These are phyloP conservation scores for Rosa lucieae DNA, from an alignment of 306 rosid genomes.

Conservation along the genomic window DNA sequence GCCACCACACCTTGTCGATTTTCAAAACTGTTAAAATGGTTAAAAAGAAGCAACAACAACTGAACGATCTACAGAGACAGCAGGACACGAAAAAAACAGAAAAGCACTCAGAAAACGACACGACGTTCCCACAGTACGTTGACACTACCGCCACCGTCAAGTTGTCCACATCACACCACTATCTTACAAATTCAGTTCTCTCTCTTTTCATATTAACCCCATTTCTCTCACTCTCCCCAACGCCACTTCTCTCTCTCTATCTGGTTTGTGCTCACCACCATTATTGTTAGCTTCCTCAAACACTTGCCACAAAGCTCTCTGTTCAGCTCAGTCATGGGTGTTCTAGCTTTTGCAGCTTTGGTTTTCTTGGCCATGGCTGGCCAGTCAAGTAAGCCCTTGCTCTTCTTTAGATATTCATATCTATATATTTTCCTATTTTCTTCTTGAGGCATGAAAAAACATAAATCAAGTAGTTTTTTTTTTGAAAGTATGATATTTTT, in stretches of 20 bases:
- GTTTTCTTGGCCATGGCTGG: conserved; percentile 61
- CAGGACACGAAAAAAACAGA: not conserved
- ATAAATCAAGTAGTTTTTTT: not conserved
- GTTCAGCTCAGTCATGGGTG: conserved; percentile 44
- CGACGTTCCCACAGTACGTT: not conserved
- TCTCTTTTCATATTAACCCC: not conserved
- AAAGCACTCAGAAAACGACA: not conserved
- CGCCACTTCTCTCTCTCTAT: conserved; percentile 2
- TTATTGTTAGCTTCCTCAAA: conserved; percentile 11
- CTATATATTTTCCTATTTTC: not conserved
- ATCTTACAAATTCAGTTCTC: not conserved
- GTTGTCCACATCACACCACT: not conserved
- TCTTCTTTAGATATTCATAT: conserved; percentile 2
- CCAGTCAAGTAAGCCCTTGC: conserved; percentile 57
- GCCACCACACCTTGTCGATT: not conserved
- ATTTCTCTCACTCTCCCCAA: not conserved
- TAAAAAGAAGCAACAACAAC: not conserved
- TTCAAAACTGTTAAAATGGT: not conserved
- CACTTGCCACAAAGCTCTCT: conserved; percentile 14
- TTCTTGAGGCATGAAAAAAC: not conserved
- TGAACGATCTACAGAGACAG: too few relatives aligned
- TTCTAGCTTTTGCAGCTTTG: conserved; percentile 38
- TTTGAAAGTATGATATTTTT: not conserved
- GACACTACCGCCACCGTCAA: conserved; percentile 1
- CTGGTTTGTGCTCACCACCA: not conserved